These are phyloP conservation scores for Hansenula sp. DNA, from an alignment of 1,139 yeast genomes.

Conservation along the genomic window DNA sequence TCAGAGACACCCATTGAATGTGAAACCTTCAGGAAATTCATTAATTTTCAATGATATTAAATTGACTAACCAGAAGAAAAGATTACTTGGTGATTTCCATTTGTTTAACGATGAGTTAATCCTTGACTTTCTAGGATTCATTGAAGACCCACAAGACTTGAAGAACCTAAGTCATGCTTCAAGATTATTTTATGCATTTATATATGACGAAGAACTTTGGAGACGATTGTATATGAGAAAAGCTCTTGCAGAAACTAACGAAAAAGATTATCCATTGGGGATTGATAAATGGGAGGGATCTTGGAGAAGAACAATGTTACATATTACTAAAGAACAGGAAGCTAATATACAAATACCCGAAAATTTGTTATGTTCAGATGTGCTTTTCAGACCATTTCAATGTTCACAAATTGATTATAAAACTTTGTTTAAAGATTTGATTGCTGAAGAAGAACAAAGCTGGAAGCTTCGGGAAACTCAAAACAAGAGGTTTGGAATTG, in stretches of 20 bases:
- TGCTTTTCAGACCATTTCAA: slow-evolving; percentile 73
- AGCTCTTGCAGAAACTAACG: slow-evolving; percentile 12
- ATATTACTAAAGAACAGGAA: slow-evolving; percentile 29
- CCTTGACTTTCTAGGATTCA: slow-evolving; percentile 39
- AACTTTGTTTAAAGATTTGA: slow-evolving; percentile 40
- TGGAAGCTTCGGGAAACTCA: slow-evolving; percentile 16
- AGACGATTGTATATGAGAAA: slow-evolving; percentile 45
- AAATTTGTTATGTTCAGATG: slow-evolving; percentile 49
- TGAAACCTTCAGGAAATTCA: slow-evolving; percentile 68
- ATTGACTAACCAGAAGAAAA: slow-evolving; percentile 20
- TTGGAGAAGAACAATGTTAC: slow-evolving; percentile 65
- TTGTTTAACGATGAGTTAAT: slow-evolving; percentile 57
- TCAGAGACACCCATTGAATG: slow-evolving; percentile 64
- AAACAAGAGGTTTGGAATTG: slow-evolving; percentile 26
- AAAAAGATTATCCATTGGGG: slow-evolving; percentile 20
- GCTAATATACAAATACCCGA: slow-evolving; percentile 37
- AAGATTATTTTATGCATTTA: slow-evolving; percentile 63
- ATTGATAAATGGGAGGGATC: slow-evolving; percentile 60
- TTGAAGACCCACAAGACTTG: slow-evolving; percentile 43
- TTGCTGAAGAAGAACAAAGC: slow-evolving; percentile 41
- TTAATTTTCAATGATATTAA: slow-evolving; percentile 22
- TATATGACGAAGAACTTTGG: slow-evolving; percentile 79
- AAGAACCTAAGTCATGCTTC: slow-evolving; percentile 53
- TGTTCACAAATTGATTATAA: slow-evolving; percentile 66
- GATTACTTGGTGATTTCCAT: slow-evolving; percentile 45